Evolutionary conservation across 2,329 filamentous ascomycete species (phyloP).

Genomic region (Whalleya microplaca): DNA sequence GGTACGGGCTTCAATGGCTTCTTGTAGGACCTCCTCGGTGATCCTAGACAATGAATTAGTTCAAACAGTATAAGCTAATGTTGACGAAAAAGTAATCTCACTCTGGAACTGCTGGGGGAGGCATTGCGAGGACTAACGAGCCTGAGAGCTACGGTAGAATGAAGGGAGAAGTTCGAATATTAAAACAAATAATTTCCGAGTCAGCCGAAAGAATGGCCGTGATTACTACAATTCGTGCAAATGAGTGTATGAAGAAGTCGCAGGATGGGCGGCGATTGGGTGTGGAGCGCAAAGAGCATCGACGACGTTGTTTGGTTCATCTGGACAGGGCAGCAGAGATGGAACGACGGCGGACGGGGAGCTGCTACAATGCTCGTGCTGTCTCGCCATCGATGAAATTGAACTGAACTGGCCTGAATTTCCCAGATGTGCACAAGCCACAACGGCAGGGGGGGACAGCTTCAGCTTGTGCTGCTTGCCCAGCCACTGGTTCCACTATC

Average conservation of each 20-base stretch:
- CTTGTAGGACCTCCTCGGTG: slow-evolving; percentile 89
- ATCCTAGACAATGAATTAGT: slow-evolving; percentile 60
- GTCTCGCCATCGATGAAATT: too few species aligned
- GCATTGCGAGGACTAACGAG: slow-evolving; percentile 33
- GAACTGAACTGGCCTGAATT: neutral
- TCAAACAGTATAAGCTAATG: neutral
- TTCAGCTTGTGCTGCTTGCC: too few species aligned
- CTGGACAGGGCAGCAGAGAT: neutral
- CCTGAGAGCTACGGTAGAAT: slow-evolving; percentile 8
- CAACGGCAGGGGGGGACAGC: too few species aligned
- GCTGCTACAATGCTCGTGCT: neutral
- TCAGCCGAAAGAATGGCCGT: neutral
- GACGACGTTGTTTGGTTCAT: neutral
- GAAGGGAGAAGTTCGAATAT: neutral
- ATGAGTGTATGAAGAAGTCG: neutral
- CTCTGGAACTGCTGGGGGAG: slow-evolving; percentile 41
- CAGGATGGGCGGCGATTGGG: neutral
- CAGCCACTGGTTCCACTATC: too few species aligned
- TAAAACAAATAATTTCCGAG: neutral
- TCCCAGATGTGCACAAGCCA: neutral
- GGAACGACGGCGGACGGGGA: neutral
- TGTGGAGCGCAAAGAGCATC: neutral
- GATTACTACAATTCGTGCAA: too few species aligned
- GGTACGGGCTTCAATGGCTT: slow-evolving; percentile 89
- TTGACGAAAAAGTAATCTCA: slow-evolving; percentile 20